Evolutionary conservation across 805 yeast species (phyloP).

Genomic region (Yarrowia keelungensis): DNA sequence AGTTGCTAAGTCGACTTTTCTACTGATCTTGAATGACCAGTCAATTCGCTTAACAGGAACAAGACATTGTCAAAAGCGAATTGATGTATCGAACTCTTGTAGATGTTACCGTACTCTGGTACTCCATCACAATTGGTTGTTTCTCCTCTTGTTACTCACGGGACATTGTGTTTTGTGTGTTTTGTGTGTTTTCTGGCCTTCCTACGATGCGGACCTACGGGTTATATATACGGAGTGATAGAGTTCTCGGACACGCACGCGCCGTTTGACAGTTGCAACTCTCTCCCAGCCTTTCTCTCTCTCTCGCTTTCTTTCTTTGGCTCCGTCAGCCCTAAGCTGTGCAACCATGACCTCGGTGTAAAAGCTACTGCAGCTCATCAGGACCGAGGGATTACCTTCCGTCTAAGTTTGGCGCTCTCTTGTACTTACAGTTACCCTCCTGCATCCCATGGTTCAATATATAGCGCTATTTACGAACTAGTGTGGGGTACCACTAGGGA

Average conservation of each 20-base stretch:
- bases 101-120: too few species aligned
- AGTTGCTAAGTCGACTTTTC: too few species aligned
- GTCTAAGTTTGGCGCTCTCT: neutral
- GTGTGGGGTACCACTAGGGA: neutral
- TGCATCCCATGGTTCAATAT: neutral
- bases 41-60: too few species aligned
- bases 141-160: constrained; percentile 54
- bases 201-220: neutral
- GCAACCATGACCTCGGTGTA: constrained; percentile 11
- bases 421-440: constrained; percentile 2
- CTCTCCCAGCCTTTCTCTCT: neutral
- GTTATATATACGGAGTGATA: constrained; percentile 16
- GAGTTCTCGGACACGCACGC: constrained; percentile 29
- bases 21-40: too few species aligned
- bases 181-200: too few species aligned
- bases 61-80: too few species aligned
- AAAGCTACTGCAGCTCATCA: constrained; percentile 20
- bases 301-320: neutral
- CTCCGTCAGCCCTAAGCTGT: too few species aligned
- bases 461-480: constrained; percentile 11
- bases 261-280: constrained; percentile 4
- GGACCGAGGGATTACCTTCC: constrained; percentile 3
- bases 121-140: too few species aligned
- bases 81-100: too few species aligned
- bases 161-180: constrained; percentile 9